Conservation (phyloP, 176 grass and related monocot species). For the Carex littledalei region DNA sequence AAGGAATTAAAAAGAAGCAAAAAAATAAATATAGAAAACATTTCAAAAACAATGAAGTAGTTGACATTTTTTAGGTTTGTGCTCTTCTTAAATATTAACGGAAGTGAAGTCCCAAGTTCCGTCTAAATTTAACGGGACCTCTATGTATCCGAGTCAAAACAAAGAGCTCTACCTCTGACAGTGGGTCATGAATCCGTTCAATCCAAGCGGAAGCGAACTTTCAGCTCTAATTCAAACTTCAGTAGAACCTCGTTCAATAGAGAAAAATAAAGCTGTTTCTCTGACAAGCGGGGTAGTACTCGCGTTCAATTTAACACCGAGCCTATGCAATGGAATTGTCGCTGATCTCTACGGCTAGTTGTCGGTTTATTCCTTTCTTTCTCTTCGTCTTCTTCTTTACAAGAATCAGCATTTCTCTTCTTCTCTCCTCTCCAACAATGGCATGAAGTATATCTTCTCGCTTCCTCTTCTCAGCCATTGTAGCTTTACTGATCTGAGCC, state of each 20-base stretch:
- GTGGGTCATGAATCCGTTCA: neutral
- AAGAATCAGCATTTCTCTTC: neutral
- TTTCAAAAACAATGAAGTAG: too few species aligned
- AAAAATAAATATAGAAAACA: too few species aligned
- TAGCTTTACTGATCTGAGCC: neutral
- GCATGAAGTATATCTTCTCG: neutral
- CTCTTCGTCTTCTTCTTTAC: neutral
- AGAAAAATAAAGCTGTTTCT: neutral
- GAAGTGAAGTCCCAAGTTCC: too few species aligned
- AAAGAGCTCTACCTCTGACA: neutral
- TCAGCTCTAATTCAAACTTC: neutral
- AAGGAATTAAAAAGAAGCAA: too few species aligned
- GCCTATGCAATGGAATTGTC: neutral
- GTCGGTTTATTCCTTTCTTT: neutral
- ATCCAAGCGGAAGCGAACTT: neutral
- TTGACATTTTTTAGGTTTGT: too few species aligned
- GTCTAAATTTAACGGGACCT: too few species aligned
- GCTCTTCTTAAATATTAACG: too few species aligned
- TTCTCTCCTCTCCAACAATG: neutral
- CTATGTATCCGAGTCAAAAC: too few species aligned
- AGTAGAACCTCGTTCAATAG: neutral
- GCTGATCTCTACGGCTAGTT: neutral
- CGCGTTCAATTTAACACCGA: neutral
- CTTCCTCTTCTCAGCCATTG: neutral
- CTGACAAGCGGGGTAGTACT: neutral